phyloP scores from a whole-genome alignment of 176 grass and related monocot species.

The Cocos nucifera region DNA sequence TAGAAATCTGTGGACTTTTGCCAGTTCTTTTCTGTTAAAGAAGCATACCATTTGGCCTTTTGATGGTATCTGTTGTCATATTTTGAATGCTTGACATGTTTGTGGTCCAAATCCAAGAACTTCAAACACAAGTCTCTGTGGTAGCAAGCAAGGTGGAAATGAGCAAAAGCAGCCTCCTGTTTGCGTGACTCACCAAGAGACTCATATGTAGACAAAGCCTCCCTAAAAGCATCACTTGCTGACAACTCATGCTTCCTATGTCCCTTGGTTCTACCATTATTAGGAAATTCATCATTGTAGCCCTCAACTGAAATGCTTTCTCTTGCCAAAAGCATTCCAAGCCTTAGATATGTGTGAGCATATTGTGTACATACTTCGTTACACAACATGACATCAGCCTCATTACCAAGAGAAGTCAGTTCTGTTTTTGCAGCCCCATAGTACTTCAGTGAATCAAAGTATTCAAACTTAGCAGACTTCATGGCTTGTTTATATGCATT shows the following conservation, averaged over 20 bases:
- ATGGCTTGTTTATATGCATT: conserved; percentile 57
- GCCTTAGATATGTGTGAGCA: conserved; percentile 85
- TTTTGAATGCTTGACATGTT: conserved; percentile 60
- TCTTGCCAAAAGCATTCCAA: conserved; percentile 95
- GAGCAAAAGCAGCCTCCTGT: conserved; percentile 85
- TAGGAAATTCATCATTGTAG: conserved; percentile 61
- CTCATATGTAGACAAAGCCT: conserved; percentile 86
- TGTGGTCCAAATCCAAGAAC: conserved; percentile 64
- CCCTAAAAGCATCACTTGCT: conserved; percentile 81
- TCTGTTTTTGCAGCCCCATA: conserved; percentile 76
- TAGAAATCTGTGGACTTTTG: conserved; percentile 74
- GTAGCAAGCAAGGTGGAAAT: conserved; percentile 90
- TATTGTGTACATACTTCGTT: conserved; percentile 82
- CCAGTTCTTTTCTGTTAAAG: conserved; percentile 82
- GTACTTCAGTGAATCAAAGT: conserved; percentile 83
- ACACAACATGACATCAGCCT: conserved; percentile 40
- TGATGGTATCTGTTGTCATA: conserved; percentile 63
- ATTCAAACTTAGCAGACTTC: conserved; percentile 72
- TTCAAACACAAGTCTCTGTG: conserved; percentile 79
- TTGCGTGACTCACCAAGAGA: conserved; percentile 62
- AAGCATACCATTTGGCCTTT: conserved; percentile 83
- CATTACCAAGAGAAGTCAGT: conserved; percentile 41
- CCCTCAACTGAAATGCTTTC: conserved; percentile 61
- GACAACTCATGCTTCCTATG: conserved; percentile 50
- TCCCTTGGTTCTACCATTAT: conserved; percentile 12